Evolutionary conservation across 352 stramenopile genomes (phyloP), one percentile per base, ranked within the genome.

Genomic region (Globisporangium paddicum): DNA sequence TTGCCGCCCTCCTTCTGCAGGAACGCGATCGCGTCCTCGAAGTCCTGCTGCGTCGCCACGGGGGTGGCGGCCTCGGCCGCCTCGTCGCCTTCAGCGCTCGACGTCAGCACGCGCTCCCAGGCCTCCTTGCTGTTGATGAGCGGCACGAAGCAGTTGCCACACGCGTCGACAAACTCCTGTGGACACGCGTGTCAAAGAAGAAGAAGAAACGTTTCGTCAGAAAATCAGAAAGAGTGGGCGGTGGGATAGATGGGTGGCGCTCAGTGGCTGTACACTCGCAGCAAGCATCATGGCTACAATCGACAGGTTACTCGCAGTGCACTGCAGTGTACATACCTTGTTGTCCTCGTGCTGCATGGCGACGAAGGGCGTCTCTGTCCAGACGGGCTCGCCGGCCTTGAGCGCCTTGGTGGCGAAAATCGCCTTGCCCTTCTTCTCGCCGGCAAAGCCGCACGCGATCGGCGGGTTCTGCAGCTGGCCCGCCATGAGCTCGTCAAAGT

Each of bases 291-390:
- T 53, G 46, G 46, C 46, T 53, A 53, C 46, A 32, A 53, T n/a
- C n/a, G n/a, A n/a, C n/a, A n/a, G n/a, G n/a, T n/a, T 18, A 44
- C 13, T 40, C 34, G 23, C n/a, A 42, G 10, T 16, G 47, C 10
- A 45, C 30, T 10, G 13, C 65, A 30, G 16, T 26, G 25, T 16
- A 63, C 58, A 1, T n/a, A 75, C 62, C 58, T 88, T 87, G 66
- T 92, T 93, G 73, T 88, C 78, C 42, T 79, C 66, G 60, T 87
- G 75, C 64, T 89, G 79, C 79, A 89, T 87, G 46, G 79, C 77
- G 13, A 89, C 79, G 38, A 82, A 86, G 25, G 79, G 77, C 14
- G 64, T 64, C 57, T 89, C 79, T 54, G 65, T 84, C 67, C 72
- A 87, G 51, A 89, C 69, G 23, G 70, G 71, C 46, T 90, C 74